These are phyloP conservation scores for Orbilia ellipsospora DNA, from an alignment of 2,329 filamentous ascomycete species.

Conservation along the genomic window DNA sequence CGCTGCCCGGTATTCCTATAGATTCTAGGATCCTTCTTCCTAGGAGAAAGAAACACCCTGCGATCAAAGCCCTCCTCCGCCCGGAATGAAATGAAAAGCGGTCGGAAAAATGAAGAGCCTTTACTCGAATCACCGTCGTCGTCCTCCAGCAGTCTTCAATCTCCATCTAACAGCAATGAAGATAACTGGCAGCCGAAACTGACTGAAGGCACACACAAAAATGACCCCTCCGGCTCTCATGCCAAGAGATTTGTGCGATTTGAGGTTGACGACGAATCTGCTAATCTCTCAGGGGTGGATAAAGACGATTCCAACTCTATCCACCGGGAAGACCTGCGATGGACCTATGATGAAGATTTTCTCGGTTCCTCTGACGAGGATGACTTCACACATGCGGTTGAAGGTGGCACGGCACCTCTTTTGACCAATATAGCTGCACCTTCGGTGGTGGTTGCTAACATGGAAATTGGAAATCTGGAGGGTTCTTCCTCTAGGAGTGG, in stretches of 20 bases:
- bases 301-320: slow-evolving; percentile 22
- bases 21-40: no score
- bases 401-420: slow-evolving; percentile 70
- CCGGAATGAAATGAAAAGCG: slow-evolving; percentile 55
- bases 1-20: no score
- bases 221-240: slow-evolving; percentile 24
- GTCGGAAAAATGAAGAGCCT: slow-evolving; percentile 42
- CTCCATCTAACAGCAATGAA: slow-evolving; percentile 4
- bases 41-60: neutral
- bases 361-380: slow-evolving; percentile 62
- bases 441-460: slow-evolving; percentile 74
- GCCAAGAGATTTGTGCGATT: slow-evolving; percentile 45
- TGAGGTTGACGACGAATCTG: slow-evolving; percentile 26
- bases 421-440: slow-evolving; percentile 86
- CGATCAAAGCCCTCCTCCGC: slow-evolving; percentile 12
- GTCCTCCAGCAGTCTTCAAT: slow-evolving; percentile 20
- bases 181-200: neutral
- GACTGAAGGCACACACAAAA: neutral
- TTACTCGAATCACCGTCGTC: slow-evolving; percentile 35
- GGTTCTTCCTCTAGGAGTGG: slow-evolving; percentile 80
- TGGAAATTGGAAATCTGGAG: slow-evolving; percentile 69
- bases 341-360: slow-evolving; percentile 72
- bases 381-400: slow-evolving; percentile 59
- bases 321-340: slow-evolving; percentile 62
- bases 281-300: neutral